Percentiles rank a stretch among this genome's conserved stretches.
Conservation (phyloP, 2,329 filamentous ascomycete species). For the Cladorrhinum sp. region DNA sequence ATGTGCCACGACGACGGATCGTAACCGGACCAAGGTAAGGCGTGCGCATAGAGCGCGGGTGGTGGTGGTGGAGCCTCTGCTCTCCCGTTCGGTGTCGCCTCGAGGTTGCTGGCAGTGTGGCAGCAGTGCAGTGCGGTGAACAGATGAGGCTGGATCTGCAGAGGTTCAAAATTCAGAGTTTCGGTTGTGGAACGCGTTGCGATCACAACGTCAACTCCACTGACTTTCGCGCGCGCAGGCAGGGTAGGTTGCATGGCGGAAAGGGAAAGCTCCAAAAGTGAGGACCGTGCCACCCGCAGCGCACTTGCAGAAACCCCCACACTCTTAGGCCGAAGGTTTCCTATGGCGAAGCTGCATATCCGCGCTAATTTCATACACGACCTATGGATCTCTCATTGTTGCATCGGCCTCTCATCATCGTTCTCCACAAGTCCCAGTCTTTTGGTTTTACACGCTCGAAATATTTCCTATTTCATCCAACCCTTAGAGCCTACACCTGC, state of each 20-base stretch:
- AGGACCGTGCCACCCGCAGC: neutral
- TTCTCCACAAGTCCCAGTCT: neutral
- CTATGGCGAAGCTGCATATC: neutral
- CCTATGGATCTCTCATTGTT: neutral
- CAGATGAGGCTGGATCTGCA: neutral
- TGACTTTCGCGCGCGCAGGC: neutral
- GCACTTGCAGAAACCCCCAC: neutral
- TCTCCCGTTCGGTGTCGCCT: neutral
- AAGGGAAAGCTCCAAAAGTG: neutral
- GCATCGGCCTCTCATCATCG: neutral
- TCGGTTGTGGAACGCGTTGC: neutral
- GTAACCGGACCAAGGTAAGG: neutral
- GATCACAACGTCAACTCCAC: neutral
- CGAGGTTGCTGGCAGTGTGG: neutral
- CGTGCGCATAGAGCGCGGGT: neutral
- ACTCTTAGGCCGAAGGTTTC: neutral
- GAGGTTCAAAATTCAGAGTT: neutral
- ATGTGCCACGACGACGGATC: neutral
- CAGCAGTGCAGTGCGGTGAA: neutral
- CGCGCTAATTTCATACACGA: neutral
- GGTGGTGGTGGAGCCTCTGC: neutral
- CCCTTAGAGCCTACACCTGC: neutral
- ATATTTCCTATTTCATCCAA: neutral
- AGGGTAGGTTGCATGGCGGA: neutral
- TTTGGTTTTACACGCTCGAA: neutral